Conservation (phyloP, 2,329 filamentous ascomycete genomes). For the Pseudopyricularia javanii region DNA sequence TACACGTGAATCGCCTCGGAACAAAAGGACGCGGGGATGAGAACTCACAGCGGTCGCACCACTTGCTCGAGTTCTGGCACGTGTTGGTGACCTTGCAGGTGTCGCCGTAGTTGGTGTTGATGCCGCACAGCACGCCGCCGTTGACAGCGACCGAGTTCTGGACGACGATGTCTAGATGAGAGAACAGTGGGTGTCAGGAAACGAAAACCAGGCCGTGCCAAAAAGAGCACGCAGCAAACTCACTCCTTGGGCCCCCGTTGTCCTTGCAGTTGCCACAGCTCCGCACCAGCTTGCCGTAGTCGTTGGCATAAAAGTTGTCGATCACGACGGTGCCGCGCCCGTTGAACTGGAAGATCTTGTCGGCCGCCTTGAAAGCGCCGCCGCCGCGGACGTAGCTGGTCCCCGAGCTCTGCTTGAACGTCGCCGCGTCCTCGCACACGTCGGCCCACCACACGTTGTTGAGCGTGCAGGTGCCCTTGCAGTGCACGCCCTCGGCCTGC, state of each 20-base stretch:
- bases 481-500: conserved; percentile 35
- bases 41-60: conserved; percentile 2
- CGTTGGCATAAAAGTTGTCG: conserved; percentile 27
- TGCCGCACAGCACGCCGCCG: conserved; percentile 26
- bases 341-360: conserved; percentile 26
- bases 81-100: conserved; percentile 4
- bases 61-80: conserved; percentile 3
- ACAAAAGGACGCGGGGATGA: too few relatives aligned
- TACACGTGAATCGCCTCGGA: too few relatives aligned
- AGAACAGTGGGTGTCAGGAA: background rate
- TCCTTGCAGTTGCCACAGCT: conserved; percentile 31
- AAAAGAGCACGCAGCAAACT: conserved; percentile 7
- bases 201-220: background rate
- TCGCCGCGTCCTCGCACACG: conserved; percentile 21
- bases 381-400: conserved; percentile 24
- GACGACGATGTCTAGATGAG: conserved; percentile 21
- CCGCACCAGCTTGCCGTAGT: conserved; percentile 36
- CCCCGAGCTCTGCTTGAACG: conserved; percentile 21
- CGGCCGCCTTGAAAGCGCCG: conserved; percentile 20
- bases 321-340: conserved; percentile 19
- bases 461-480: conserved; percentile 28
- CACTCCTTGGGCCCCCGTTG: conserved; percentile 23
- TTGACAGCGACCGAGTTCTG: conserved; percentile 22
- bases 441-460: conserved; percentile 22
- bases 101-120: conserved; percentile 21